phyloP scores from a whole-genome alignment of 78 protist species.

The Acrasis kona region DNA sequence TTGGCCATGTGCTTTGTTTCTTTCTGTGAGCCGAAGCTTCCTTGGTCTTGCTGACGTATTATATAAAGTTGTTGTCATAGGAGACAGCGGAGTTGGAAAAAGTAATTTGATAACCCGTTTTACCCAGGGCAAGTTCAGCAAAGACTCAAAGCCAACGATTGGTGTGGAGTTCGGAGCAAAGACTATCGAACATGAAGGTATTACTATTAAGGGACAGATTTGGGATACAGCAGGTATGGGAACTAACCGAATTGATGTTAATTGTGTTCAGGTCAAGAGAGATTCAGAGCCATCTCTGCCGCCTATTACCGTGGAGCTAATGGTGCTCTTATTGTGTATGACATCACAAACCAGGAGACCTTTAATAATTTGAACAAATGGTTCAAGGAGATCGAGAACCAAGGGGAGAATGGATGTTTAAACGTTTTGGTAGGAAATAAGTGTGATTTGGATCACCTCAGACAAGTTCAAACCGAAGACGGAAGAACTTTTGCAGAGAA shows the following conservation, averaged over 20 bases:
- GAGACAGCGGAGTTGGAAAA: constrained; percentile 86
- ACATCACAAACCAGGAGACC: constrained; percentile 62
- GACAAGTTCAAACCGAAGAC: constrained; percentile 65
- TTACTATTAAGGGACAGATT: constrained; percentile 53
- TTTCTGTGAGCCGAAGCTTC: no score
- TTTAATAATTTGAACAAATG: constrained; percentile 4
- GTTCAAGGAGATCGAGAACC: constrained; percentile 35
- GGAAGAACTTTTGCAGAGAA: constrained; percentile 55
- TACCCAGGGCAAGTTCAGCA: constrained; percentile 85
- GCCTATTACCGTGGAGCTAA: constrained; percentile 91
- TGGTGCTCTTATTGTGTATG: constrained; percentile 93
- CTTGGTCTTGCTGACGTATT: no score
- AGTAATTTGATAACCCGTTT: constrained; percentile 74
- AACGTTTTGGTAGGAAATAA: constrained; percentile 79
- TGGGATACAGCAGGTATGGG: constrained; percentile 77
- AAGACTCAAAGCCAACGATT: constrained; percentile 78
- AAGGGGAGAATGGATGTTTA: constrained; percentile 46
- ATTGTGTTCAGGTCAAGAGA: constrained; percentile 91
- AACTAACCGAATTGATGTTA: neutral
- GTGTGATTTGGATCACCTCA: constrained; percentile 56
- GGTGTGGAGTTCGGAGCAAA: constrained; percentile 79
- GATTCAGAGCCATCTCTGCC: constrained; percentile 90
- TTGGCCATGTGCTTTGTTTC: no score
- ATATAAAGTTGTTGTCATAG: constrained; percentile 64
- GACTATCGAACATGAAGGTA: constrained; percentile 37